These are phyloP conservation scores for Hericium erinaceus DNA, from an alignment of 768 basidiomycete species.

Conservation along the genomic window DNA sequence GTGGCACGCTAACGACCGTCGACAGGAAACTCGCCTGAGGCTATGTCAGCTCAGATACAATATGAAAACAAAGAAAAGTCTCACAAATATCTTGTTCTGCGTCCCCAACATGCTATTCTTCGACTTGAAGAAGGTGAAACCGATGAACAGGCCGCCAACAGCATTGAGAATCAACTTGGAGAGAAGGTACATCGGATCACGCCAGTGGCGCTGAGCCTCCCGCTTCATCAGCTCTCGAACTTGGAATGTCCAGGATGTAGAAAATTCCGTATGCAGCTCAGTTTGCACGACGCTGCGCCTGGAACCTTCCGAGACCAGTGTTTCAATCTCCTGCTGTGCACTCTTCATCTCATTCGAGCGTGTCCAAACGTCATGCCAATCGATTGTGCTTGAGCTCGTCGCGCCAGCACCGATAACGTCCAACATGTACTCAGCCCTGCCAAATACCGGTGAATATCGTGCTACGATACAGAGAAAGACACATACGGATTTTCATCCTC, in stretches of 20 bases:
- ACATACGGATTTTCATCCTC: constrained; percentile 58
- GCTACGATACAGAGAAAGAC: not conserved
- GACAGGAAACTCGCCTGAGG: constrained; percentile 26
- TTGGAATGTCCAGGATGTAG: constrained; percentile 32
- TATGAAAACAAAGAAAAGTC: not conserved
- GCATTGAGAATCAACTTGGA: constrained; percentile 30
- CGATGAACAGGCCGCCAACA: constrained; percentile 27
- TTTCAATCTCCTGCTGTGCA: constrained; percentile 33
- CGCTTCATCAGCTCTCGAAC: constrained; percentile 23
- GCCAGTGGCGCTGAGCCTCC: constrained; percentile 26
- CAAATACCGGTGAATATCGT: not conserved
- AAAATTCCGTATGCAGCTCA: constrained; percentile 22
- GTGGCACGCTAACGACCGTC: constrained; percentile 24
- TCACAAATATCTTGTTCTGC: constrained; percentile 35
- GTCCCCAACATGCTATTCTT: constrained; percentile 29
- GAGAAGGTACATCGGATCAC: constrained; percentile 31
- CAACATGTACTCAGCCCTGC: constrained; percentile 39
- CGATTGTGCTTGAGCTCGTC: constrained; percentile 29
- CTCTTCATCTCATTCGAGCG: constrained; percentile 30
- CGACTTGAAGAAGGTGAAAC: constrained; percentile 33
- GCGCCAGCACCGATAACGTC: constrained; percentile 53
- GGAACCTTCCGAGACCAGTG: constrained; percentile 30
- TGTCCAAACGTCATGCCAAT: constrained; percentile 46
- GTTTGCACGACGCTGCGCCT: constrained; percentile 18
- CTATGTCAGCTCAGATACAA: not conserved